These are phyloP conservation scores for Vanrija humicola DNA, from an alignment of 1,284 basidiomycete species.

Conservation along the genomic window DNA sequence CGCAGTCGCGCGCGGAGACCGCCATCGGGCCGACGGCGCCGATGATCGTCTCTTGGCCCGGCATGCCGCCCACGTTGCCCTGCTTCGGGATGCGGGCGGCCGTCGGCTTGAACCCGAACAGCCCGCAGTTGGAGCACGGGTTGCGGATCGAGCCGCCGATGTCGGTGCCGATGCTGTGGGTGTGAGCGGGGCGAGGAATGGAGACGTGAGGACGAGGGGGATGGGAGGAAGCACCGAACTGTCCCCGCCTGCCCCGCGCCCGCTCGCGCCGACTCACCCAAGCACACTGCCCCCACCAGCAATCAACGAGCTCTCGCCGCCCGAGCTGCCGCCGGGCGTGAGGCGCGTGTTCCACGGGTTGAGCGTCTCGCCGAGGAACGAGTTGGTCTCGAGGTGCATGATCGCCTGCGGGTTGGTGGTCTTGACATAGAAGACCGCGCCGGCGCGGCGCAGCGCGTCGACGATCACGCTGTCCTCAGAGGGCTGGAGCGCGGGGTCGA, in stretches of 20 bases:
- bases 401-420: constrained; percentile 32
- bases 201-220: neutral
- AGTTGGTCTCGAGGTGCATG: constrained; percentile 33
- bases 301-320: constrained; percentile 58
- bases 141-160: constrained; percentile 46
- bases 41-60: constrained; percentile 34
- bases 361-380: constrained; percentile 36
- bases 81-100: constrained; percentile 35
- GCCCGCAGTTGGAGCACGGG: constrained; percentile 24
- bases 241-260: no score
- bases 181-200: no score
- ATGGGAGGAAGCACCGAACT: no score
- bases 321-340: constrained; percentile 58
- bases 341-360: constrained; percentile 55
- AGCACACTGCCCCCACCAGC: constrained; percentile 27
- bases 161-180: constrained; percentile 48
- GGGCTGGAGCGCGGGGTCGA: neutral
- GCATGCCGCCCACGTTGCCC: constrained; percentile 35
- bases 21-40: constrained; percentile 40
- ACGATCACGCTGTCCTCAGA: constrained; percentile 12
- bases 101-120: constrained; percentile 45
- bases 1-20: constrained; percentile 34
- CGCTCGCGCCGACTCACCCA: constrained; percentile 7
- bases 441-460: constrained; percentile 22
- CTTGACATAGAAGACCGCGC: constrained; percentile 26